phyloP scores from a whole-genome alignment of 1,284 basidiomycete species.

The Heterobasidion parviporum region DNA sequence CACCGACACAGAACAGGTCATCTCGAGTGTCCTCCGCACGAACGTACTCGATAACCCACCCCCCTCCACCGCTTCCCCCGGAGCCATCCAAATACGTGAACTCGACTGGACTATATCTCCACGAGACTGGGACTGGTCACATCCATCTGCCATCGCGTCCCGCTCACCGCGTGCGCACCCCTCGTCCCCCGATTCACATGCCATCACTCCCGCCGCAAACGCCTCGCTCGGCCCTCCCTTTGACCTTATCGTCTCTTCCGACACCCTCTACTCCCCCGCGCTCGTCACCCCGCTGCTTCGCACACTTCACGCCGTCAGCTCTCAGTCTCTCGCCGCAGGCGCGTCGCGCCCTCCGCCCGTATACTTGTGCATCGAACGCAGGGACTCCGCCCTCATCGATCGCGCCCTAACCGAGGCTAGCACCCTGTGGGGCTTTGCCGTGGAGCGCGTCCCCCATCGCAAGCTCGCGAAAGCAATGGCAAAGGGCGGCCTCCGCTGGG shows the following conservation, averaged over 20 bases:
- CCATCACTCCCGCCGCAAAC: slow-evolving; percentile 5
- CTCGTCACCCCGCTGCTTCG: slow-evolving; percentile 67
- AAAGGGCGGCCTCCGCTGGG: slow-evolving; percentile 51
- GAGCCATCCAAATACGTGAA: slow-evolving; percentile 41
- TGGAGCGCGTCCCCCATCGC: slow-evolving; percentile 50
- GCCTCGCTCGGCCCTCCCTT: slow-evolving; percentile 42
- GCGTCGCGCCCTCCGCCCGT: slow-evolving; percentile 33
- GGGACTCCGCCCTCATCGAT: slow-evolving; percentile 65
- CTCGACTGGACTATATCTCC: slow-evolving; percentile 59
- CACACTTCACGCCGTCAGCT: slow-evolving; percentile 50
- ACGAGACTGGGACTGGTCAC: slow-evolving; percentile 46
- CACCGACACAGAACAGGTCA: slow-evolving; percentile 71
- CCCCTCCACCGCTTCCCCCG: slow-evolving; percentile 28
- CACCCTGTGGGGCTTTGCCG: slow-evolving; percentile 42
- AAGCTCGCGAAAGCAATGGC: slow-evolving; percentile 59
- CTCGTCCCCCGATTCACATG: slow-evolving; percentile 1
- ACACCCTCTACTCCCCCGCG: slow-evolving; percentile 69
- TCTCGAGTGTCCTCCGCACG: slow-evolving; percentile 52
- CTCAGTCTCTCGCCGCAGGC: slow-evolving; percentile 18
- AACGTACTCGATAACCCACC: slow-evolving; percentile 55
- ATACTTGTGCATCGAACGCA: slow-evolving; percentile 70
- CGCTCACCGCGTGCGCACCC: background rate
- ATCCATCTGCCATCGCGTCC: slow-evolving; percentile 30
- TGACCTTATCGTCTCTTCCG: slow-evolving; percentile 78
- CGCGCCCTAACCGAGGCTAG: slow-evolving; percentile 44